Evolutionary conservation across 257 asterid species (phyloP).

Genomic region (Ophiorrhiza pumila): DNA sequence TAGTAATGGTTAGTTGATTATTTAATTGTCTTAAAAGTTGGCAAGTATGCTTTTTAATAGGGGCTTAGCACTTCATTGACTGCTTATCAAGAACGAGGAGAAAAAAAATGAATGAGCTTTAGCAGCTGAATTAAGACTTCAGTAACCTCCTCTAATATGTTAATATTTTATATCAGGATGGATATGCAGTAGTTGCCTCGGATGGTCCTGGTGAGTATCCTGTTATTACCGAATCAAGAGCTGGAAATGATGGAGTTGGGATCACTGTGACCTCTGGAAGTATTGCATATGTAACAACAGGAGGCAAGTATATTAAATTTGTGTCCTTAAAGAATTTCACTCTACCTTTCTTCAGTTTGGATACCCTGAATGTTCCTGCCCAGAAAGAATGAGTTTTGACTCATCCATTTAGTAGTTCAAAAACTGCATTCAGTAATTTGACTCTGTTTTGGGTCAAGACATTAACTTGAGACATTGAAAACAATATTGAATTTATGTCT

Average conservation of each 20-base stretch:
- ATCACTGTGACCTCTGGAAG: conserved; percentile 71
- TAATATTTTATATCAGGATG: conserved; percentile 53
- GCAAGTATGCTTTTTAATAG: not conserved
- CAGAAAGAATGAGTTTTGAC: not conserved
- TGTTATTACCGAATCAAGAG: conserved; percentile 87
- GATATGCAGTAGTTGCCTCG: conserved; percentile 88
- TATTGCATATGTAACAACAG: conserved; percentile 88
- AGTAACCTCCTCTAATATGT: not conserved
- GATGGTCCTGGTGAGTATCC: conserved; percentile 94
- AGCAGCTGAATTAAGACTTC: not conserved
- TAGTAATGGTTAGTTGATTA: not conserved
- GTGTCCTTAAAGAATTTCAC: not conserved
- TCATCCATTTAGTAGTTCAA: not conserved
- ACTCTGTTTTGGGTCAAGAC: not conserved
- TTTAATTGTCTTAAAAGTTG: not conserved
- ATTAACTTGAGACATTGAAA: not conserved
- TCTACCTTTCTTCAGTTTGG: not conserved
- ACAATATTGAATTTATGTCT: not conserved
- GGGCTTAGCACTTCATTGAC: not conserved
- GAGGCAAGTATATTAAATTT: conserved; percentile 52
- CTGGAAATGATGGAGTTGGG: conserved; percentile 85
- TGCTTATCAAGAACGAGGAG: too few relatives aligned
- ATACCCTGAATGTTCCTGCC: not conserved
- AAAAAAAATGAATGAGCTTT: not conserved
- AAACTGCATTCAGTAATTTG: not conserved